These are phyloP conservation scores for Ogataea nitratoaversa DNA, from an alignment of 805 yeast genomes.

Conservation along the genomic window DNA sequence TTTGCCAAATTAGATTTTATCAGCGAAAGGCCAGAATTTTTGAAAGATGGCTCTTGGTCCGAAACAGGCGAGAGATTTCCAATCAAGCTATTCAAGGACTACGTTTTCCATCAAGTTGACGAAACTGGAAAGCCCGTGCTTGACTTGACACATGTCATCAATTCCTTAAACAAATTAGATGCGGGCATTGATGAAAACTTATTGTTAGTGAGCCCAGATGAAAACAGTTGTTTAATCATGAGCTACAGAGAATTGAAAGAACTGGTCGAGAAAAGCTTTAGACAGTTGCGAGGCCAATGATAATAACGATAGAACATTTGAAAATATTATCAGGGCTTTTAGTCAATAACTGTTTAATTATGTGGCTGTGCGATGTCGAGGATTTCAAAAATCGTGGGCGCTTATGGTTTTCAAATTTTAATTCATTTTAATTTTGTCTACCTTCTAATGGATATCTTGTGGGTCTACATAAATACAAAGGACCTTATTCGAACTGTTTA, in stretches of 20 bases:
- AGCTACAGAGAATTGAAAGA: constrained; percentile 80
- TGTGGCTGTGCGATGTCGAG: constrained; percentile 10
- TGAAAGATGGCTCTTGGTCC: constrained; percentile 55
- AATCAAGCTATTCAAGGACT: constrained; percentile 72
- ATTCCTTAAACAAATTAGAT: constrained; percentile 81
- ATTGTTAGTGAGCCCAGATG: constrained; percentile 78
- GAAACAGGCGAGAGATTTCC: constrained; percentile 75
- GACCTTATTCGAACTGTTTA: too few relatives aligned
- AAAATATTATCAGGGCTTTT: not conserved
- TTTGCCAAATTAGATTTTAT: constrained; percentile 77
- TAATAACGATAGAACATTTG: not conserved
- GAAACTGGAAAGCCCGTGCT: constrained; percentile 72
- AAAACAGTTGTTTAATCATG: constrained; percentile 77
- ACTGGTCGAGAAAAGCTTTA: constrained; percentile 64
- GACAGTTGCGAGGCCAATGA: constrained; percentile 34
- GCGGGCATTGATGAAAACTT: constrained; percentile 86
- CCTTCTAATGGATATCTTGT: too few relatives aligned
- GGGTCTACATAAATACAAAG: too few relatives aligned
- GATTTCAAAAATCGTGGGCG: too few relatives aligned
- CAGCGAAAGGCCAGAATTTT: constrained; percentile 66
- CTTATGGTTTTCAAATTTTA: too few relatives aligned
- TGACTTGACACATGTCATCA: constrained; percentile 78
- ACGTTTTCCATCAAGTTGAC: constrained; percentile 79
- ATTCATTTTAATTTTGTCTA: too few relatives aligned
- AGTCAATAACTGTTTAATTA: too few relatives aligned